These are phyloP conservation scores for Omphalea diandra DNA, from an alignment of 441 rosid species.

Conservation along the genomic window DNA sequence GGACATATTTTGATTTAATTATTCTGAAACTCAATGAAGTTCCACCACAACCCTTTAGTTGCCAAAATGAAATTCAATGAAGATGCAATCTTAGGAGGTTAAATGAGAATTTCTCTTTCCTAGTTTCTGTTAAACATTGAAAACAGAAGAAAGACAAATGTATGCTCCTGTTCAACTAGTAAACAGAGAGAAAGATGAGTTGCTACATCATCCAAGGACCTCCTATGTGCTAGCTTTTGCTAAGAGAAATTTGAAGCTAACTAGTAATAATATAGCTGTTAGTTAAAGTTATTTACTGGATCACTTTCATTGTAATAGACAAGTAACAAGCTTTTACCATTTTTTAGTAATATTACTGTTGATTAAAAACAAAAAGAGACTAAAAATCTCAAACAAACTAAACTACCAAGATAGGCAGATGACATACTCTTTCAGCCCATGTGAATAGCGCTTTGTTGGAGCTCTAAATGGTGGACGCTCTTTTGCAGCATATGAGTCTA, in stretches of 20 bases:
- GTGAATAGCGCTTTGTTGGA: constrained; percentile 67
- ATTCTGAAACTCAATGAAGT: not conserved
- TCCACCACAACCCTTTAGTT: not conserved
- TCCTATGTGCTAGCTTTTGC: not conserved
- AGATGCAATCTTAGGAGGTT: not conserved
- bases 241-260: not conserved
- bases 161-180: too few relatives aligned
- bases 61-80: not conserved
- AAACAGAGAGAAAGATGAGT: not conserved
- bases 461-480: constrained; percentile 73
- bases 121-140: too few relatives aligned
- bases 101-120: not conserved
- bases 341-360: not conserved
- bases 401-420: constrained; percentile 7
- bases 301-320: not conserved
- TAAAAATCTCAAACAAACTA: not conserved
- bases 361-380: not conserved
- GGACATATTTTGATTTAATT: not conserved
- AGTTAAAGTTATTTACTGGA: not conserved
- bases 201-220: not conserved
- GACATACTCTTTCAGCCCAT: constrained; percentile 82
- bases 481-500: constrained; percentile 45
- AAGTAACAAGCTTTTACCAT: not conserved
- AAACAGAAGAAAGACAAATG: too few relatives aligned
- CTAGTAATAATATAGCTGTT: not conserved